Evolutionary conservation across 495 filamentous ascomycete species (phyloP).

Genomic region (Hamigera avellanea): DNA sequence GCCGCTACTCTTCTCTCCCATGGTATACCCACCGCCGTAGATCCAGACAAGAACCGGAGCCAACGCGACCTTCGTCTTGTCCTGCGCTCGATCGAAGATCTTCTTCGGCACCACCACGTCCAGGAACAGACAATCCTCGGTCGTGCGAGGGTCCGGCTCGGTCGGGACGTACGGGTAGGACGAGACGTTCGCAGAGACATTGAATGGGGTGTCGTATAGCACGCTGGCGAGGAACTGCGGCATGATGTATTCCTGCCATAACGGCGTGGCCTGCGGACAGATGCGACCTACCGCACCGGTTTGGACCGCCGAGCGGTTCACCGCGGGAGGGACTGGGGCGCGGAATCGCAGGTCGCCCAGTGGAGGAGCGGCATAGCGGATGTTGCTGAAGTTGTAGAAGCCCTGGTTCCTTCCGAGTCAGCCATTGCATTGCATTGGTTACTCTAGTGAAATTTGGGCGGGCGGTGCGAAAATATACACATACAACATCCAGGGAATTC

Average conservation of each 20-base stretch:
- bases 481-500: conserved; percentile 31
- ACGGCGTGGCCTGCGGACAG: conserved; percentile 39
- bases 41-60: conserved; percentile 51
- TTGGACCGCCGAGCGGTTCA: conserved; percentile 25
- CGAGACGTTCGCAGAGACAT: conserved; percentile 18
- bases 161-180: conserved; percentile 13
- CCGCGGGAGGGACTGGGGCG: conserved; percentile 29
- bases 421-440: neutral
- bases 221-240: conserved; percentile 21
- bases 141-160: conserved; percentile 29
- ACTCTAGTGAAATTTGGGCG: neutral
- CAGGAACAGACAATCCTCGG: conserved; percentile 48
- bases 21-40: conserved; percentile 46
- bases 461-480: neutral
- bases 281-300: conserved; percentile 32
- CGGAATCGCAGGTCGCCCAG: conserved; percentile 39
- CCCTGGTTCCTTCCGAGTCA: neutral
- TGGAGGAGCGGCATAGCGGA: conserved; percentile 48
- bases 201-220: conserved; percentile 18
- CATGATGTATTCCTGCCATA: conserved; percentile 26
- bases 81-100: conserved; percentile 22
- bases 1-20: conserved; percentile 37
- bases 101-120: conserved; percentile 38
- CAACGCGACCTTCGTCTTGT: conserved; percentile 7
- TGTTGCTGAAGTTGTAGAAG: conserved; percentile 47